Base-by-base conservation (phyloP, 345 rosid species). In the Brassica cretica region DNA sequence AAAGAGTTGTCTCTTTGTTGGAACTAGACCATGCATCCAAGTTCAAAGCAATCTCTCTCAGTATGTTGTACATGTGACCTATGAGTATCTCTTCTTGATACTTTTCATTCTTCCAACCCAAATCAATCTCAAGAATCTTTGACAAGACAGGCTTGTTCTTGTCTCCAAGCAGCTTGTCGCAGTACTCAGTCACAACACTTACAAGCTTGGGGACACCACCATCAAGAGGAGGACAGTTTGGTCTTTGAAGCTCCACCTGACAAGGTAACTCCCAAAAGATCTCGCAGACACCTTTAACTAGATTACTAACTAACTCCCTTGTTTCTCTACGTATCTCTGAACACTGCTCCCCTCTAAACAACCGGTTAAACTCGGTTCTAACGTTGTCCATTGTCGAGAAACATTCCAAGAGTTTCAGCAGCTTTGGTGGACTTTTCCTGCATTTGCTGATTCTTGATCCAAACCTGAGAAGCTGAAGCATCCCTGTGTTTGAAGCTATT, bases 21-120 rank as follows among this genome's bases (percentile, higher is more conserved):
- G 85, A 70, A 76, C 87, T 88, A 3, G 98, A 88, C 97, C 92
- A 90, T 1, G 86, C 69, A 75, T 94, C 97, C 46, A 92, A 64
- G 72, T 92, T 92, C 35, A 91, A 66, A 15, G 89, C 89, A n/a
- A 87, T 81, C 84, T 91, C 90, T 78, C 85, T 89, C 30, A 90
- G 55, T 5, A 89, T 68, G 66, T 46, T 77, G 77, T 85, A 87
- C 25, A 91, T 76, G 75, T 89, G 91, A 44, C 81, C 73, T 29
- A 71, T 74, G 62, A 92, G 61, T 21, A 84, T 58, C 64, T 79
- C 92, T 29, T 87, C 89, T 15, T 86, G 80, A 67, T 78, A 84
- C 73, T 70, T 80, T 71, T 84, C 89, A 8, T 86, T 74, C 77
- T 86, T 89, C 98, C 98, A 94, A 5, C 84, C 87, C 46, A 85